phyloP scores from a whole-genome alignment of 2,329 filamentous ascomycete species.

The Botrytis medusae region DNA sequence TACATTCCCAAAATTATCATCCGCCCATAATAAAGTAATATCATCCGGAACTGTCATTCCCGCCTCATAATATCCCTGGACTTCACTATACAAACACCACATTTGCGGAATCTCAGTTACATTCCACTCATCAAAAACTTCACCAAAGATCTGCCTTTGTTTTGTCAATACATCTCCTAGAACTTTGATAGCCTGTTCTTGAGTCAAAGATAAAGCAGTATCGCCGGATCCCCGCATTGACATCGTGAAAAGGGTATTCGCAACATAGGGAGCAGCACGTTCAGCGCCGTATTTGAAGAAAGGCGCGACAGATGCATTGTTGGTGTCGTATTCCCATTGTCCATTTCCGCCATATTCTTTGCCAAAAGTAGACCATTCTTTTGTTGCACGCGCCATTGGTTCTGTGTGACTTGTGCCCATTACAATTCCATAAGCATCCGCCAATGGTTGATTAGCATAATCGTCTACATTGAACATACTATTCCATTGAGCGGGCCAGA shows the following conservation, averaged over 20 bases:
- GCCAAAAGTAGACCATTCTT: constrained; percentile 51
- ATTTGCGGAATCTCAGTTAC: constrained; percentile 58
- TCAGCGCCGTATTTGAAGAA: constrained; percentile 68
- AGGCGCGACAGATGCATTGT: constrained; percentile 65
- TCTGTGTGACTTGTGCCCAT: constrained; percentile 72
- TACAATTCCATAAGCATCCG: constrained; percentile 72
- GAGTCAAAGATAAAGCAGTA: constrained; percentile 56
- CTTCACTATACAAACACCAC: constrained; percentile 75
- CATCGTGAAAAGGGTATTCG: constrained; percentile 64
- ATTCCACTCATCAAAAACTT: constrained; percentile 51
- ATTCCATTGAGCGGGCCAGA: constrained; percentile 73
- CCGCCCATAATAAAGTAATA: constrained; percentile 66
- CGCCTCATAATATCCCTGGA: constrained; percentile 66
- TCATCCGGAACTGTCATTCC: constrained; percentile 65
- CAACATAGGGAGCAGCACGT: constrained; percentile 64
- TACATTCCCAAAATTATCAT: constrained; percentile 69
- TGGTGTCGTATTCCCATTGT: constrained; percentile 68
- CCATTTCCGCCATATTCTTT: constrained; percentile 46
- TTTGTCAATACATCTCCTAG: constrained; percentile 60
- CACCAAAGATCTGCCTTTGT: constrained; percentile 58
- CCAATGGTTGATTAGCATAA: constrained; percentile 63
- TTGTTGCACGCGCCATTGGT: constrained; percentile 64
- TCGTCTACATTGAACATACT: constrained; percentile 74
- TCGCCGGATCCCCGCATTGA: constrained; percentile 71
- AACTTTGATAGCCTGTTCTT: constrained; percentile 55